Base-by-base conservation (phyloP, 305 asterid species). In the Plantago coronopus region DNA sequence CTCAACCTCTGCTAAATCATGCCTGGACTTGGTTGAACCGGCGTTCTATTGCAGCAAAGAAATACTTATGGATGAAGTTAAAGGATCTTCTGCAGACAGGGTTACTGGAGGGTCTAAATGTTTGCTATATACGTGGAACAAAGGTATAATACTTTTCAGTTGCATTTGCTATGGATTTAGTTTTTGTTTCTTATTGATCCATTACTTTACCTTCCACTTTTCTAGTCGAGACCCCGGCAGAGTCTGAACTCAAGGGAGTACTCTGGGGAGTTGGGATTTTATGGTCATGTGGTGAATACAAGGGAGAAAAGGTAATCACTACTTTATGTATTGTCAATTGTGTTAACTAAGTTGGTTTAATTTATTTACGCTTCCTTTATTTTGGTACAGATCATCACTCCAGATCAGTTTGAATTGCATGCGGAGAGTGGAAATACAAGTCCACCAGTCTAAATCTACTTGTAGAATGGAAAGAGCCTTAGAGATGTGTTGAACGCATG, bases 71-170 rank as follows among this genome's bases (percentile, higher is more conserved):
- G n/a, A 45, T 74, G 12, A 89, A 68, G 81, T 68, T 93, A 60
- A 87, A 65, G 81, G 94, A 84, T 55, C 96, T 93, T 69, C 94
- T 93, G 17, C 81, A 72, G 43, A 93, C 98, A 0, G 96, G 98
- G 69, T 67, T 89, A 74, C 80, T 93, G 17, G 98, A 93, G 65
- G 95, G 95, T 57, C 68, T 87, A 57, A 66, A 59, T 45, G 94
- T 89, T 54, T 78, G 76, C 3, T 89, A 93, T 59, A 37, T 81
- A 40, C 81, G 77, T 43, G 87, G 94, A 38, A 31, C 85, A 11
- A 83, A 83, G 86, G 98, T 93, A 61, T 72, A 62, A 25, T 49
- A 46, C 48, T 61, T 56, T 20, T 2, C 54, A 50, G 43, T 25
- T 63, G 13, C 42, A 23, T 56, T 44, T 29, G 12, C 59, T 38